phyloP scores from a whole-genome alignment of 2,329 filamentous ascomycete species.

The Cladosporium sp. region DNA sequence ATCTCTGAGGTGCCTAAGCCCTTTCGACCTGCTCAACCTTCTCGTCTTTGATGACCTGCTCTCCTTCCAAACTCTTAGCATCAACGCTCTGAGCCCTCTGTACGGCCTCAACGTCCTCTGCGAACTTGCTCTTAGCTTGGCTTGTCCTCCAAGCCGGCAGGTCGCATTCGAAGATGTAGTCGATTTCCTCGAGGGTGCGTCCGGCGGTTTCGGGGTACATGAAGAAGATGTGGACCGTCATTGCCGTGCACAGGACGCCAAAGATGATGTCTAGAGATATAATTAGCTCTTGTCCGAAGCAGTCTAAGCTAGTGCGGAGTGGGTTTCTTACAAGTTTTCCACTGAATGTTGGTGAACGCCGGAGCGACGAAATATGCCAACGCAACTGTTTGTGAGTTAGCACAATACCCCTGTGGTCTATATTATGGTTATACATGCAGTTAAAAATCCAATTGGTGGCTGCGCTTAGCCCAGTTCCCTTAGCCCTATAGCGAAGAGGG shows the following conservation, averaged over 20 bases:
- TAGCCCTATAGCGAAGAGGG: conserved; percentile 58
- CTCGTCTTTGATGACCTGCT: neutral
- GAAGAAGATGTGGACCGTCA: conserved; percentile 63
- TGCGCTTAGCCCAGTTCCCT: conserved; percentile 58
- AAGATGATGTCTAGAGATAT: conserved; percentile 63
- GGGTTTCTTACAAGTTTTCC: conserved; percentile 56
- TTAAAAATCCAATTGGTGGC: conserved; percentile 59
- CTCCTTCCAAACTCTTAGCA: neutral
- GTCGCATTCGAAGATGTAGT: conserved; percentile 63
- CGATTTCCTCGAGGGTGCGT: conserved; percentile 70
- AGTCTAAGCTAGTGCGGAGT: neutral
- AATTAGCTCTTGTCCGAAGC: too few species aligned
- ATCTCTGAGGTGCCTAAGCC: too few species aligned
- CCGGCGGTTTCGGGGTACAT: conserved; percentile 67
- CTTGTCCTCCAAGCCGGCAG: conserved; percentile 27
- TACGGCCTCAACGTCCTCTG: conserved; percentile 74
- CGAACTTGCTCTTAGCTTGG: conserved; percentile 50
- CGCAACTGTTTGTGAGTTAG: conserved; percentile 39
- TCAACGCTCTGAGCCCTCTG: neutral
- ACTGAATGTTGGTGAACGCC: conserved; percentile 52
- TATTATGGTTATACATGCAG: conserved; percentile 27
- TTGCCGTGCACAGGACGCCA: conserved; percentile 63
- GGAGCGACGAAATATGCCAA: conserved; percentile 55
- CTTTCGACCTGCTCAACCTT: conserved; percentile 2
- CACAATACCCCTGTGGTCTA: too few species aligned